Conservation (phyloP, 345 rosid species). For the Eucalyptus fibrosa region DNA sequence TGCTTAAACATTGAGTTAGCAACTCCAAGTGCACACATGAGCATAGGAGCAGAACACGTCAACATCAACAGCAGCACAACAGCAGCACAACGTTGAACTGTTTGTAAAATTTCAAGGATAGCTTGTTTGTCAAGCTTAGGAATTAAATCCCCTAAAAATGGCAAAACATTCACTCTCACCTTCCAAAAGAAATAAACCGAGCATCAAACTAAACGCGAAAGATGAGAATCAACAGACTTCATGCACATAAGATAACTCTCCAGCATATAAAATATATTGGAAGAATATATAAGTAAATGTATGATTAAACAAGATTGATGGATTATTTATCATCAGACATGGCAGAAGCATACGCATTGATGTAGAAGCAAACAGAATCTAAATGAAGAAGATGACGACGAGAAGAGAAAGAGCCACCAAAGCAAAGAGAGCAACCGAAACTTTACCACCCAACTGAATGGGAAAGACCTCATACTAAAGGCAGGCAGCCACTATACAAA, state of each 20-base stretch:
- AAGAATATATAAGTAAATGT: too few relatives aligned
- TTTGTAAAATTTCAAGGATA: slow-evolving; percentile 61
- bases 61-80: slow-evolving; percentile 87
- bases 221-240: not conserved
- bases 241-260: not conserved
- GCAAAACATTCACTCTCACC: slow-evolving; percentile 92
- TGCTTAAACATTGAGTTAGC: slow-evolving; percentile 80
- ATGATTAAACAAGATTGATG: too few relatives aligned
- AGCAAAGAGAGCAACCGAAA: not conserved
- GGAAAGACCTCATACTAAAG: not conserved
- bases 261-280: not conserved
- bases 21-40: slow-evolving; percentile 93
- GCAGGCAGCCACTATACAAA: not conserved
- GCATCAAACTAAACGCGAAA: not conserved
- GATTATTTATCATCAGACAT: not conserved
- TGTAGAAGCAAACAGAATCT: not conserved
- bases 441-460: not conserved
- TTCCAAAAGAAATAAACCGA: slow-evolving; percentile 9
- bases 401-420: not conserved
- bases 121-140: slow-evolving; percentile 65
- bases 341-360: not conserved
- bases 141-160: slow-evolving; percentile 71
- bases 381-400: not conserved
- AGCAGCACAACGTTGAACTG: slow-evolving; percentile 80
- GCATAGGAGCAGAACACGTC: slow-evolving; percentile 86